Conservation (phyloP, 2,329 filamentous ascomycete species). For the Aspergillus sp. region DNA sequence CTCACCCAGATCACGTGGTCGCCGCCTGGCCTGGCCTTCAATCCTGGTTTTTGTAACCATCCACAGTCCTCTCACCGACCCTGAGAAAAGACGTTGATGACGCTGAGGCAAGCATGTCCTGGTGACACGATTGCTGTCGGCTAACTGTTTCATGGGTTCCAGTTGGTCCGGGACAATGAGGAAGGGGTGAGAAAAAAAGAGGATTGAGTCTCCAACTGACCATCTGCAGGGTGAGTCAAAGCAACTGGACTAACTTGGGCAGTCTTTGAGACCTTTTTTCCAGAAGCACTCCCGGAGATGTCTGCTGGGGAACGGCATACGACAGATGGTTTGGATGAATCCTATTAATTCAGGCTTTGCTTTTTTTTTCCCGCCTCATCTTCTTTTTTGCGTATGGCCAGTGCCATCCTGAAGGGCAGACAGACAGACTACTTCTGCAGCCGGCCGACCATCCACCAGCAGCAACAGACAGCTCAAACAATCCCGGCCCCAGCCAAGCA, state of each 20-base stretch:
- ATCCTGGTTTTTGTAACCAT: neutral
- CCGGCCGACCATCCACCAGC: conserved; percentile 20
- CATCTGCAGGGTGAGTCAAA: conserved; percentile 13
- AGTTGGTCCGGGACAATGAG: conserved; percentile 18
- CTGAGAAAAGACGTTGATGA: neutral
- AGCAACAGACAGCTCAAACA: conserved; percentile 1
- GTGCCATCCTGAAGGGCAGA: conserved; percentile 10
- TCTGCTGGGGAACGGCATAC: too few species aligned
- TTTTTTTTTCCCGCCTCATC: conserved; percentile 1
- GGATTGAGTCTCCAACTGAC: neutral
- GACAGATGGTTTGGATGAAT: neutral
- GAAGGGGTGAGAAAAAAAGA: conserved; percentile 2
- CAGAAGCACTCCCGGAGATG: conserved; percentile 2
- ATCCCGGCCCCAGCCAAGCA: conserved; percentile 9
- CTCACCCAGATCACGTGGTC: neutral
- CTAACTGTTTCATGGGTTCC: conserved; percentile 11
- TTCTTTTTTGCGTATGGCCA: conserved; percentile 5
- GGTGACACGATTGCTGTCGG: conserved; percentile 12
- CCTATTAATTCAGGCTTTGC: neutral
- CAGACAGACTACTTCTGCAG: conserved; percentile 17
- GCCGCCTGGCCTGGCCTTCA: neutral
- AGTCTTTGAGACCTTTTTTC: conserved; percentile 6
- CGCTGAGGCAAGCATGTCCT: conserved; percentile 2
- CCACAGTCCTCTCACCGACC: neutral
- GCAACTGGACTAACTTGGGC: conserved; percentile 4